A percentile compares a stretch with the other conserved stretches of the same genome.
Evolutionary conservation across 2,329 filamentous ascomycete genomes (phyloP).

Genomic region (Iodosphaeria phyllophila): DNA sequence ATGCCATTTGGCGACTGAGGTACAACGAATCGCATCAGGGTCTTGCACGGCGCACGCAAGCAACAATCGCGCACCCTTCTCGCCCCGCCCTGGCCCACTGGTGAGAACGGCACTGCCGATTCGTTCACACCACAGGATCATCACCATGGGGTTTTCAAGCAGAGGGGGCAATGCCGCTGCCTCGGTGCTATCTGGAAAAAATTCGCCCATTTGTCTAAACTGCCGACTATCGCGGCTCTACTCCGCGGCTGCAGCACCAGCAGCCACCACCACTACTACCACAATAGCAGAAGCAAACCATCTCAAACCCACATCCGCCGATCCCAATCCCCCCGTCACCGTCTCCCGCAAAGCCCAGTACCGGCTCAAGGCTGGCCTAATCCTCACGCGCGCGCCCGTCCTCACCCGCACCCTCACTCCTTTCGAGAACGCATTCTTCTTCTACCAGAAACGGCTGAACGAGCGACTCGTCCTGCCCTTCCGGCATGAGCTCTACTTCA

Average conservation of each 20-base stretch:
- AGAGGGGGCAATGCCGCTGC: slow-evolving; percentile 32
- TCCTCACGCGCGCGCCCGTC: slow-evolving; percentile 75
- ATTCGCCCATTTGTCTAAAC: too few relatives aligned
- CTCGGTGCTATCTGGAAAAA: too few relatives aligned
- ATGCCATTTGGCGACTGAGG: too few relatives aligned
- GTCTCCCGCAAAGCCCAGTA: slow-evolving; percentile 16
- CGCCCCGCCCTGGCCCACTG: slow-evolving; percentile 1
- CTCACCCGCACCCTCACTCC: slow-evolving; percentile 68
- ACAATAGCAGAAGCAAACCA: slow-evolving; percentile 17
- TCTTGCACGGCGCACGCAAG: too few relatives aligned
- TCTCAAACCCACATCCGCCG: slow-evolving; percentile 14
- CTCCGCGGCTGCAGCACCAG: slow-evolving; percentile 13
- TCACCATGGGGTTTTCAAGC: slow-evolving; percentile 33
- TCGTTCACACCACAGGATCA: slow-evolving; percentile 5
- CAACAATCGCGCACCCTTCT: slow-evolving; percentile 3
- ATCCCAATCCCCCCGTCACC: slow-evolving; percentile 12
- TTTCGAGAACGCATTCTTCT: slow-evolving; percentile 86
- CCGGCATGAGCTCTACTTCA: slow-evolving; percentile 85
- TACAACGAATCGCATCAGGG: too few relatives aligned
- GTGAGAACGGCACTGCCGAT: slow-evolving; percentile 5
- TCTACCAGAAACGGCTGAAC: slow-evolving; percentile 94
- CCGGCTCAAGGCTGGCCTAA: slow-evolving; percentile 44
- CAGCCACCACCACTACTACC: too few relatives aligned
- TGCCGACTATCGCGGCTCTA: too few relatives aligned
- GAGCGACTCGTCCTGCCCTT: slow-evolving; percentile 81